Percentiles rank a stretch among this genome's conserved stretches.
Conservation (phyloP, 106 monocot species). For the Allium sativum region DNA sequence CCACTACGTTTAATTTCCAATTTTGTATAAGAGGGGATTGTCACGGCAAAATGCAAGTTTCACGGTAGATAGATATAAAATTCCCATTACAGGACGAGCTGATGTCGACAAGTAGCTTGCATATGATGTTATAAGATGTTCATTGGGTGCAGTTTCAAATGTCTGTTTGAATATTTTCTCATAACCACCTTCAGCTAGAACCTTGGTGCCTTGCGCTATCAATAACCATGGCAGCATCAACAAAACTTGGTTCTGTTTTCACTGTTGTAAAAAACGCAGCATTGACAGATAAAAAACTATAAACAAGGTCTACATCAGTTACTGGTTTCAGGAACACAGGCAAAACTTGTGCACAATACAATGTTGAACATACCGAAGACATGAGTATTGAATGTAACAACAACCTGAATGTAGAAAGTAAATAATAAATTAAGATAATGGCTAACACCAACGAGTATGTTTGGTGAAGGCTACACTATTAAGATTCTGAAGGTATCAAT, state of each 20-base stretch:
- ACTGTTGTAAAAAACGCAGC: neutral
- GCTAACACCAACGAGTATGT: no score
- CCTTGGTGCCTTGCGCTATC: slow-evolving; percentile 19
- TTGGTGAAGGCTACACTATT: no score
- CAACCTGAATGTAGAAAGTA: no score
- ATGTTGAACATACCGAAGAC: no score
- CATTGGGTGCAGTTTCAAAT: slow-evolving; percentile 18
- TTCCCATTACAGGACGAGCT: slow-evolving; percentile 22
- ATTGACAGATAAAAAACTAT: neutral
- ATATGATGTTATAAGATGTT: slow-evolving; percentile 16
- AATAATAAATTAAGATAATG: no score
- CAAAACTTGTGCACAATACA: no score
- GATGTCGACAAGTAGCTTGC: slow-evolving; percentile 20
- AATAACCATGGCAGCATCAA: slow-evolving; percentile 26
- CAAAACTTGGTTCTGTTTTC: slow-evolving; percentile 21
- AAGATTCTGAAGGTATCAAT: no score
- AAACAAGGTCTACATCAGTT: neutral
- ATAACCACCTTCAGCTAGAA: slow-evolving; percentile 27
- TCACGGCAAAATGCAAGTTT: slow-evolving; percentile 27
- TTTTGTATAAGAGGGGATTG: slow-evolving; percentile 16
- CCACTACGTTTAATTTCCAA: slow-evolving; percentile 25
- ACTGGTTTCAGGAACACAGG: no score
- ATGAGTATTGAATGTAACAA: no score
- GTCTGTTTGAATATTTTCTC: slow-evolving; percentile 17
- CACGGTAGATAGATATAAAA: slow-evolving; percentile 21